A percentile compares a stretch with the other conserved stretches of the same genome.
phyloP scores from a whole-genome alignment of 805 yeast species.

The Brettanomyces sp. region DNA sequence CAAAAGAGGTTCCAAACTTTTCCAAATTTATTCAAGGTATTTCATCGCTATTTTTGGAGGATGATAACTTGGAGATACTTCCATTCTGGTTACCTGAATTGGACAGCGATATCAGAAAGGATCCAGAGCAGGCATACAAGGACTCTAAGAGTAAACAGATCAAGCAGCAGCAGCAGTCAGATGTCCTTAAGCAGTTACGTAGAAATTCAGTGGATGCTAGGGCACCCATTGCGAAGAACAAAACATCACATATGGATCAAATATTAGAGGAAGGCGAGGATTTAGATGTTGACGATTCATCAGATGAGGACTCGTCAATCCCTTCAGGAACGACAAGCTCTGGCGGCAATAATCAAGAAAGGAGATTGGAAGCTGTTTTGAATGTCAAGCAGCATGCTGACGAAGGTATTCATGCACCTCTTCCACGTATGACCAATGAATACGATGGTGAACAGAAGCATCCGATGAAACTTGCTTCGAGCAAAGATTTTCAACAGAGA shows the following conservation, averaged over 20 bases:
- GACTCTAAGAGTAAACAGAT: slow-evolving; percentile 49
- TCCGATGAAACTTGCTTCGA: slow-evolving; percentile 2
- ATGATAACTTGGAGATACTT: slow-evolving; percentile 77
- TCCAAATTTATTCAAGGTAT: slow-evolving; percentile 91
- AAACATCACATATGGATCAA: slow-evolving; percentile 22
- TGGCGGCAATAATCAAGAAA: background rate
- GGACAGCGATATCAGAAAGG: slow-evolving; percentile 65
- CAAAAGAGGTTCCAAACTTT: slow-evolving; percentile 89
- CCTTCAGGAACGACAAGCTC: background rate
- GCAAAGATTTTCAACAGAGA: slow-evolving; percentile 7
- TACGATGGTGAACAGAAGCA: slow-evolving; percentile 3
- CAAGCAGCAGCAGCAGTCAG: slow-evolving; percentile 35
- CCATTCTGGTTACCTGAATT: slow-evolving; percentile 95
- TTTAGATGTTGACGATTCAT: slow-evolving; percentile 34
- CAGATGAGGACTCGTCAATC: slow-evolving; percentile 37
- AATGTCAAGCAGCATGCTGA: too few relatives aligned
- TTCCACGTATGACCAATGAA: background rate
- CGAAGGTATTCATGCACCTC: slow-evolving; percentile 1
- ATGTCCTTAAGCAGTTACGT: slow-evolving; percentile 28
- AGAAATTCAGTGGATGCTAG: slow-evolving; percentile 34
- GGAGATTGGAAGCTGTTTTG: background rate
- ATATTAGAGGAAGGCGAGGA: slow-evolving; percentile 24
- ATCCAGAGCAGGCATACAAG: slow-evolving; percentile 71
- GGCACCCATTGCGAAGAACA: slow-evolving; percentile 17
- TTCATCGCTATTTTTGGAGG: slow-evolving; percentile 79